phyloP scores from a whole-genome alignment of 1,284 basidiomycete genomes.

The Tilletia horrida region DNA sequence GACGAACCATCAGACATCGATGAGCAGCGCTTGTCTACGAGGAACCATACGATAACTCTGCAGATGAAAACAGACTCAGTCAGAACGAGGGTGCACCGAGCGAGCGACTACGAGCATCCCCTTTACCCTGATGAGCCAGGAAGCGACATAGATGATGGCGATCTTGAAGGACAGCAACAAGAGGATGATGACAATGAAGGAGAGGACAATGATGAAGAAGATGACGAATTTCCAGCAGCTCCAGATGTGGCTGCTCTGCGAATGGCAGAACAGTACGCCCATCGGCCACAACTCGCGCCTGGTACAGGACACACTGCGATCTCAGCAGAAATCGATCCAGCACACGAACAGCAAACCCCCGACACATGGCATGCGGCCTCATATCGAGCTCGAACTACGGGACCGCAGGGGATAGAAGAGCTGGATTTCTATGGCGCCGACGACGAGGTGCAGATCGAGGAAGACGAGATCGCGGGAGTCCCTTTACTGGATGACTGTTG shows the following conservation, averaged over 20 bases:
- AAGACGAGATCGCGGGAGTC: constrained; percentile 25
- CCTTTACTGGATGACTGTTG: background rate
- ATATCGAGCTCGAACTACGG: background rate
- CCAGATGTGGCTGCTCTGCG: constrained; percentile 17
- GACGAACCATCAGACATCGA: constrained; percentile 23
- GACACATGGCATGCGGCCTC: too few species aligned
- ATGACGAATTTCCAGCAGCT: constrained; percentile 20
- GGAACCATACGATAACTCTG: constrained; percentile 7
- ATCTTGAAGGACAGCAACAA: constrained; percentile 16
- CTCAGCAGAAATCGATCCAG: constrained; percentile 21
- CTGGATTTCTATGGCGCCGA: background rate
- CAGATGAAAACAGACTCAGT: constrained; percentile 9
- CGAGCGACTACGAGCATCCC: background rate
- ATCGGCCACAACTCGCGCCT: background rate
- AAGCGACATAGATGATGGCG: constrained; percentile 15
- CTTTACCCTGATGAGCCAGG: background rate
- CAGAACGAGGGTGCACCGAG: background rate
- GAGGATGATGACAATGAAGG: constrained; percentile 28
- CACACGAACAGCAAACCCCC: constrained; percentile 19
- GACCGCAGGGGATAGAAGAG: constrained; percentile 24
- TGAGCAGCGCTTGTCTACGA: background rate
- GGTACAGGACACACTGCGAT: background rate
- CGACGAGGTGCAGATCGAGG: constrained; percentile 34
- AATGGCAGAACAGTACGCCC: constrained; percentile 12
- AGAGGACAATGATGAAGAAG: constrained; percentile 32